Base-by-base conservation (phyloP, 2,329 filamentous ascomycete species). In the Plectosphaerella plurivora region DNA sequence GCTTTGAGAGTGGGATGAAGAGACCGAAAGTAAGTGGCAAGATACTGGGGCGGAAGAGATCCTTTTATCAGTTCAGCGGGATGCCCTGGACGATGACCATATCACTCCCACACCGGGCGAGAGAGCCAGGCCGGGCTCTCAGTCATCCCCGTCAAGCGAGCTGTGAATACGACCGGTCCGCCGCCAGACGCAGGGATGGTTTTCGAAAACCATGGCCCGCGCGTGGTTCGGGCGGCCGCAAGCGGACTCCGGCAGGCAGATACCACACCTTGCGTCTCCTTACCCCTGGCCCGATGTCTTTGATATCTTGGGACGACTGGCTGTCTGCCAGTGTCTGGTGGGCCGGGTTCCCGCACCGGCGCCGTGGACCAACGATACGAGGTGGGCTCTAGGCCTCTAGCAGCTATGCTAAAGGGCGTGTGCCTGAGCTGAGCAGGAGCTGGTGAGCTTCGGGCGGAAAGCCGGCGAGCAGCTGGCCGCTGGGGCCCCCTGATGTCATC, bases 321-420 rank as follows among this genome's bases (percentile, higher is more conserved):
- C 28, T 33, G 28, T 33, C 28, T 22, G 22, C 22, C 22, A 22
- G 22, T 22, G 22, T 22, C 3, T 22, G 41, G 41, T 44, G 41
- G 41, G 16, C 16, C 41, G n/a, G 28, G 41, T 44, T 44, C 18
- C 41, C 41, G 41, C 46, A 45, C 44, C 39, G 47, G 45, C 22
- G 35, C 25, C 28, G 33, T 42, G 41, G 39, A 41, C 45, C 45
- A 8, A 47, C 24, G 47, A 56, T 53, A 56, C 55, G 55, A 56
- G 53, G 41, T 45, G 45, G 45, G 20, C 45, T 36, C 53, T 33
- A 35, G 41, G 28, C 8, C 28, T 33, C 28, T 33, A 33, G 28
- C 10, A 12, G 41, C 18, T 4, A 44, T 18, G 41, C 41, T 44
- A 44, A 20, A 5, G 41, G 41, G n/a, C 18, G 16, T 18, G 39